Conservation (phyloP, 441 rosid genomes). For the Gossypium trilobum region DNA sequence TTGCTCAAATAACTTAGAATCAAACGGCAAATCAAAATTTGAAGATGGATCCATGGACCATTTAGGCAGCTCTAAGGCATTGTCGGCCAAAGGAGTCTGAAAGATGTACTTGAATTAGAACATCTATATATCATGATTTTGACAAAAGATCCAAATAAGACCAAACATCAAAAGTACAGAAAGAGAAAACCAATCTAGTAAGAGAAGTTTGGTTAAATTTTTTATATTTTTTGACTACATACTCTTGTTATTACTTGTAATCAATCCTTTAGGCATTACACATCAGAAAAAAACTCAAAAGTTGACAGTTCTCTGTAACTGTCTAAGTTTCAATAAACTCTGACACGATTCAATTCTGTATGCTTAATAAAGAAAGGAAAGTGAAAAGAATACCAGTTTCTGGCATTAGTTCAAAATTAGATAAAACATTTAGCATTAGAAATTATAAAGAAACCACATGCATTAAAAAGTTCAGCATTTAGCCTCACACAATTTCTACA, state of each 20-base stretch:
- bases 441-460: background rate
- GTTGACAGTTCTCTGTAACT: background rate
- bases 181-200: background rate
- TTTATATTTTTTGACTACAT: background rate
- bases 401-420: background rate
- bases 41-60: conserved; percentile 33
- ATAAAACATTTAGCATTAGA: background rate
- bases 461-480: background rate
- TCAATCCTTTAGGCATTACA: background rate
- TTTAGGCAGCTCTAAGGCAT: conserved; percentile 24
- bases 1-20: conserved; percentile 42
- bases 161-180: conserved; percentile 5
- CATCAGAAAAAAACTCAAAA: background rate
- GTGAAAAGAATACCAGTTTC: background rate
- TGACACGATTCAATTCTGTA: background rate
- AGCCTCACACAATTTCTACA: background rate
- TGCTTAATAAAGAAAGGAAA: background rate
- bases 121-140: background rate
- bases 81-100: conserved; percentile 38
- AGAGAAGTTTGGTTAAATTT: background rate
- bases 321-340: background rate
- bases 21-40: conserved; percentile 39
- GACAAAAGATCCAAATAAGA: background rate
- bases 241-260: background rate
- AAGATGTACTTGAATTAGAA: conserved; percentile 23